Evolutionary conservation across 441 rosid genomes (phyloP), one percentile per base, ranked within the genome.

Genomic region (Kokia cookei): DNA sequence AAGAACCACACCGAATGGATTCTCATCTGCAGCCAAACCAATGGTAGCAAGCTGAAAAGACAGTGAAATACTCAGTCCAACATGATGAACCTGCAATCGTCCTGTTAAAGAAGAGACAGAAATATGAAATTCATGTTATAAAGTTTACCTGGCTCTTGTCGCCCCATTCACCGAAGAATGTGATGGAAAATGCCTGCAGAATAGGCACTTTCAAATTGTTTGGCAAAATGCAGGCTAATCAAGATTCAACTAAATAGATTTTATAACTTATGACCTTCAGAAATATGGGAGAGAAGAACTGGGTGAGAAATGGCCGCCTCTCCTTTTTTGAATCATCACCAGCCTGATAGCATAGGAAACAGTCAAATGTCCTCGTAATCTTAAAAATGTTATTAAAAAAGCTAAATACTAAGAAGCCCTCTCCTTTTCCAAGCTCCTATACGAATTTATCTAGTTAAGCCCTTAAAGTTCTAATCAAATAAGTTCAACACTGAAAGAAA

Each of bases 161-260:
- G 70, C 99, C 98, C 94, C 93, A 91, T 88, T 95, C 99, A 22
- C 99, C 99, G 79, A 95, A 93, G 82, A 95, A 93, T 8, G 92
- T 93, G 63, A 95, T 89, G 42, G 98, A 95, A 85, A 93, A 95
- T 14, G 99, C 99, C 99, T 95, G 91, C 80, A 81, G 54, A 53
- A 81, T 42, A 65, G 40, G 19, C 62, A 65, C 32, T 12, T 69
- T 40, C 65, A 73, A 78, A 77, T 62, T 65, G 13, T 60, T 73
- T 10, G 68, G 53, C 58, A 22, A 75, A 27, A 53, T 71, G 53
- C 37, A 75, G 22, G 40, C 13, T 65, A 54, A 53, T 58, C 69
- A 51, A 75, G 50, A n/a, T 74, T 64, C 14, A 19, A 12, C 35
- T 32, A 45, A 42, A 27, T 5, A 47, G 37, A 37, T 69, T 11